These are phyloP conservation scores for Dipodascus geniculatus DNA, from an alignment of 805 yeast genomes.

Conservation along the genomic window DNA sequence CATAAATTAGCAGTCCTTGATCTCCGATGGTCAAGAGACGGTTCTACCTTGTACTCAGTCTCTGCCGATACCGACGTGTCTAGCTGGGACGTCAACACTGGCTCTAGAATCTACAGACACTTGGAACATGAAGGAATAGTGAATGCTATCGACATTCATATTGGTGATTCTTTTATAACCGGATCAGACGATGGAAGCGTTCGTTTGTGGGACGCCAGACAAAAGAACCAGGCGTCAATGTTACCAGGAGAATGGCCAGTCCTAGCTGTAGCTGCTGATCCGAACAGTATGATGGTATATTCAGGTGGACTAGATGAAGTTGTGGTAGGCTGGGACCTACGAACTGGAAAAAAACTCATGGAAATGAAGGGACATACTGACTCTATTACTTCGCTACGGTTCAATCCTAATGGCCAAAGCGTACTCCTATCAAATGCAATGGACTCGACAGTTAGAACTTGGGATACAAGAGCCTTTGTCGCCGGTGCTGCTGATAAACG, in stretches of 20 bases:
- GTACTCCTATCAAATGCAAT: slow-evolving; percentile 40
- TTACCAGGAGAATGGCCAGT: slow-evolving; percentile 47
- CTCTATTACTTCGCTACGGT: slow-evolving; percentile 40
- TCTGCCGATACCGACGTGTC: slow-evolving; percentile 55
- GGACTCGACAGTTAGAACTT: slow-evolving; percentile 45
- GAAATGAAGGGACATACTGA: slow-evolving; percentile 35
- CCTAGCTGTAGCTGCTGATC: slow-evolving; percentile 36
- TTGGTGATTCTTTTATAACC: slow-evolving; percentile 4
- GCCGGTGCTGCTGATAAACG: slow-evolving; percentile 26
- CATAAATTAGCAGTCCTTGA: slow-evolving; percentile 59
- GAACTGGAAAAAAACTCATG: slow-evolving; percentile 37
- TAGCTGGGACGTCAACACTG: slow-evolving; percentile 50
- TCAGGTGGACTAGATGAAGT: slow-evolving; percentile 60
- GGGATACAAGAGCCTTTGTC: slow-evolving; percentile 36
- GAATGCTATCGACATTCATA: slow-evolving; percentile 38
- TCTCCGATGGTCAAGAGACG: slow-evolving; percentile 42
- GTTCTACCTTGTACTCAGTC: slow-evolving; percentile 32
- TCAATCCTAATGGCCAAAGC: slow-evolving; percentile 37
- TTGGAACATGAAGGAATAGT: slow-evolving; percentile 41
- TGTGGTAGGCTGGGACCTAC: slow-evolving; percentile 46
- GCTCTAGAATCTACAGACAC: slow-evolving; percentile 41
- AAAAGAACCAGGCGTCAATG: slow-evolving; percentile 31
- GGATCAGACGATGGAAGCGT: slow-evolving; percentile 58
- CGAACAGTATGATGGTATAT: slow-evolving; percentile 34
- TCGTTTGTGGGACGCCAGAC: slow-evolving; percentile 53